Evolutionary conservation across 441 rosid species (phyloP), one percentile per base, ranked within the genome.

Genomic region (Aquilaria agallochum): DNA sequence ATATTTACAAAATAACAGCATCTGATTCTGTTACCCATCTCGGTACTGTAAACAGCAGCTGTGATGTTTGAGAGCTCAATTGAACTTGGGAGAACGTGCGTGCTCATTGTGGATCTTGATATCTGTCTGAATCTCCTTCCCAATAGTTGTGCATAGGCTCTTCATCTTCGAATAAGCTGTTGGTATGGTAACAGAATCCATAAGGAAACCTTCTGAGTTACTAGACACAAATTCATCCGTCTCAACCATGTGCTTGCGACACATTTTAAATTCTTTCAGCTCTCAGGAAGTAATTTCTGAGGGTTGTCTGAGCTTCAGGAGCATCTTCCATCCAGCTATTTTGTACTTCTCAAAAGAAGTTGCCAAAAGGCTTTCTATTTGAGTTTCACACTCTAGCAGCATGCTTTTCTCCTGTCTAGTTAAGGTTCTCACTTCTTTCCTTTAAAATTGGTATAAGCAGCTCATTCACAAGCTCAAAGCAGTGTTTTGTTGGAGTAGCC

Each of bases 341-440:
- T 94, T 15, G 80, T 90, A 90, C 74, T 89, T 90, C 73, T 87
- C 92, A 53, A 94, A 90, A 70, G 81, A 93, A 72, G 62, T 80
- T 72, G 88, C 88, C 81, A 94, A 68, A 55, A 90, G 89, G 72
- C 80, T 84, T 80, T 89, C 97, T 11, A 87, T 78, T 76, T 87
- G 92, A 57, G 82, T 83, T 78, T 94, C 97, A 69, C 96, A 87
- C 58, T 91, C 97, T 79, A 90, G 71, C 55, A 87, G 58, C 58
- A 94, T 78, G 68, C 78, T 85, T 84, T 87, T 94, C 97, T 94
- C 99, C 78, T 91, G 99, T 67, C 96, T 80, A 3, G 96, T 89
- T 72, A 94, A 84, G 66, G 45, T 80, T 78, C 55, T 94, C 97
- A 70, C 82, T 82, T 71, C 82, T 84, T 42, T 87, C 92, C 74